Evolutionary conservation across 495 filamentous ascomycete species (phyloP), one percentile per base, ranked within the genome.

Genomic region (Penicillium egyptiacum): DNA sequence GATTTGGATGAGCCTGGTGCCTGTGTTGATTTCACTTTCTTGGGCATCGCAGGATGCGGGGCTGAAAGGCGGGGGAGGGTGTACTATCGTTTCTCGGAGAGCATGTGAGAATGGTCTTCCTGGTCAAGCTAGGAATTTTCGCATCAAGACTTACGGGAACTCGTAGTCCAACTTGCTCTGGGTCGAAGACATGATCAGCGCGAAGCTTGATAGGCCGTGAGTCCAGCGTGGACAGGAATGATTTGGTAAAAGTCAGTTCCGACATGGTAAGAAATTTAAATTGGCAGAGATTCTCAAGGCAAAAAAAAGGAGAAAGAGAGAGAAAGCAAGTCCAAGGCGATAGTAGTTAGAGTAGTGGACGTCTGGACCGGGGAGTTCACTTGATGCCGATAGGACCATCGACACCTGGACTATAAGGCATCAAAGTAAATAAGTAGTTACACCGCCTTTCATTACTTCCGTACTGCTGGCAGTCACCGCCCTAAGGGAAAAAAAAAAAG

Each of bases 171-270:
- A 92, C 85, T 56, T 78, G 83, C 63, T 85, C 85, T 31, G 89
- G 83, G 66, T 96, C 89, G 69, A 89, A 86, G 75, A 93, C 84
- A 84, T 96, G 86, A 73, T 96, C 91, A 57, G 87, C 74, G 11
- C 84, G 81, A 48, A 96, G 81, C 73, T 91, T 93, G 63, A 86
- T 70, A 9, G 89, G 88, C 55, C 86, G 83, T 33, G 83, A 79
- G 75, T 93, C 90, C 48, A 97, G 83, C 19, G 82, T 78, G 19
- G 87, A 77, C 61, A 98, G 86, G 75, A 93, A 96, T 46, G 83
- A 76, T 71, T 89, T 92, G 57, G 90, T 83, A 70, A 96, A 98
- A 50, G 82, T 70, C 45, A 92, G 64, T 80, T 97, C 92, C n/a
- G 90, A 82, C 90, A 95, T 95, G 40, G 44, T 82, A 65, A 48